Conservation (phyloP, 345 rosid genomes). For the Gossypium thurberi region DNA sequence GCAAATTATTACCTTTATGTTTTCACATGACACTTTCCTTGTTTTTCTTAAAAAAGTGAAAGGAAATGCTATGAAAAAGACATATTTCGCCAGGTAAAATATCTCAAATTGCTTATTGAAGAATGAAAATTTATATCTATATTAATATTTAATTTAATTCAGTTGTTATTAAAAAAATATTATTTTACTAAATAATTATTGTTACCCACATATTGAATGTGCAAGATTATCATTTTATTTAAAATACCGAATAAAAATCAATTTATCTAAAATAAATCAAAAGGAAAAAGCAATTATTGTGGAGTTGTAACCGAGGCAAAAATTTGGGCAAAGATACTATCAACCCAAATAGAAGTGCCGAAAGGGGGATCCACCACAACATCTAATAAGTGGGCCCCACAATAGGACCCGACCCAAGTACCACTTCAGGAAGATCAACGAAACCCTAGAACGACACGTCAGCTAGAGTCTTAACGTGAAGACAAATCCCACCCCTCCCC, state of each 20-base stretch:
- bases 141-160: too few relatives aligned
- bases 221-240: too few relatives aligned
- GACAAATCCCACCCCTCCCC: background rate
- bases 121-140: too few relatives aligned
- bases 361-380: background rate
- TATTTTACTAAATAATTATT: too few relatives aligned
- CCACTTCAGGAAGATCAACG: background rate
- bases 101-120: background rate
- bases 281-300: background rate
- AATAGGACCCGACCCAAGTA: background rate
- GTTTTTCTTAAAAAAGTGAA: background rate
- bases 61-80: background rate
- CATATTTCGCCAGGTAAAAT: background rate
- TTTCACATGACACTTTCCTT: background rate
- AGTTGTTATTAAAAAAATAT: too few relatives aligned
- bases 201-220: too few relatives aligned
- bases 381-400: background rate
- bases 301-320: background rate
- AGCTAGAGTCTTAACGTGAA: background rate
- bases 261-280: background rate
- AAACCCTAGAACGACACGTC: conserved; percentile 8
- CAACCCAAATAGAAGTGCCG: background rate
- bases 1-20: too few relatives aligned
- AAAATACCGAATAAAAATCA: too few relatives aligned
- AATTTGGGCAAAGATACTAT: background rate